Percentiles rank a stretch among this genome's conserved stretches.
These are phyloP conservation scores for Dryas alaskensis DNA, from an alignment of 306 rosid species.

Conservation along the genomic window DNA sequence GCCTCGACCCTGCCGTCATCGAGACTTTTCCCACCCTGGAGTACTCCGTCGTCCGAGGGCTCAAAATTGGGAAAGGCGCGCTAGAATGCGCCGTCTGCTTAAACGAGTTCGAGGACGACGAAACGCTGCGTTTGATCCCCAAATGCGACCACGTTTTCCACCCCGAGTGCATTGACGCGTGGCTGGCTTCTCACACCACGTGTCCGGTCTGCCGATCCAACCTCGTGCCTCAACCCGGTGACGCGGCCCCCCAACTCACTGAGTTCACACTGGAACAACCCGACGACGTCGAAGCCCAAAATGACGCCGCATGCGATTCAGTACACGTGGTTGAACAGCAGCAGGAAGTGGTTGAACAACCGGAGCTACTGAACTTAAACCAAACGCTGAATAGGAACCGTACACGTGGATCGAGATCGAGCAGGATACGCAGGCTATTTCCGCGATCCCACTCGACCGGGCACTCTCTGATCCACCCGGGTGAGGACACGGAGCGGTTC, in stretches of 20 bases:
- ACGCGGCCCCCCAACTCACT: slow-evolving; percentile 15
- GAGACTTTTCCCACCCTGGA: slow-evolving; percentile 62
- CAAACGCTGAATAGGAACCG: slow-evolving; percentile 57
- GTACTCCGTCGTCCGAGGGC: slow-evolving; percentile 61
- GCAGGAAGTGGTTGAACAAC: neutral
- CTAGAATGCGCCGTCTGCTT: slow-evolving; percentile 90
- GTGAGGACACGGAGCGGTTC: slow-evolving; percentile 74
- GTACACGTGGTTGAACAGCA: too few species aligned
- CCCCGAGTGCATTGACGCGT: slow-evolving; percentile 77
- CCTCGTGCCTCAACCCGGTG: slow-evolving; percentile 50
- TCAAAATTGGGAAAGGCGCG: slow-evolving; percentile 62
- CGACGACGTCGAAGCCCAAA: slow-evolving; percentile 44
- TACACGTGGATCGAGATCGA: slow-evolving; percentile 43
- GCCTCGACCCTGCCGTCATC: slow-evolving; percentile 51
- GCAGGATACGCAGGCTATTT: slow-evolving; percentile 34
- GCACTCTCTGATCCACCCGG: slow-evolving; percentile 66
- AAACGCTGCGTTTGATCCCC: slow-evolving; percentile 84
- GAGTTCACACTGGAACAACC: neutral
- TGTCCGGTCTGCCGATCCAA: slow-evolving; percentile 92
- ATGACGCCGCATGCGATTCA: slow-evolving; percentile 22
- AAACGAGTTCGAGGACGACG: slow-evolving; percentile 73
- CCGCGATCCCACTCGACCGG: slow-evolving; percentile 93
- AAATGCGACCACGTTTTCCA: slow-evolving; percentile 95
- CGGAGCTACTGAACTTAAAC: slow-evolving; percentile 6
- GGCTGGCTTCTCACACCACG: slow-evolving; percentile 71